Percentiles rank a stretch among this genome's conserved stretches.
phyloP scores from a whole-genome alignment of 2,329 filamentous ascomycete species.

The Graphiopsis chlorocephala region DNA sequence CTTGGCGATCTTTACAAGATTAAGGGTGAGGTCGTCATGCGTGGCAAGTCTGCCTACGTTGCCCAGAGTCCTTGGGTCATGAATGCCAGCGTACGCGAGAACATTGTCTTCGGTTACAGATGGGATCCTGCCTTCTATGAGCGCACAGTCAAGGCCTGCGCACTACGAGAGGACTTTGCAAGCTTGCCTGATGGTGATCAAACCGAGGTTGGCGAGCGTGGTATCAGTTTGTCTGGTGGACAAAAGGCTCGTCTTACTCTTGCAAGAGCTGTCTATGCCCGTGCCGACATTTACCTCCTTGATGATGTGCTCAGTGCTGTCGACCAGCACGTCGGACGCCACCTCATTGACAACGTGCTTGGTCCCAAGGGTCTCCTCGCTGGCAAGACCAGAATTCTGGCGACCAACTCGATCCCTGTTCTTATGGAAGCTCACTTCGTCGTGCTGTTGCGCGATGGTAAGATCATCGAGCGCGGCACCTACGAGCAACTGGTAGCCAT shows the following conservation, averaged over 20 bases:
- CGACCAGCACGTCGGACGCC: constrained; percentile 94
- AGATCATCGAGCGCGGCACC: constrained; percentile 81
- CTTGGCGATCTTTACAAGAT: constrained; percentile 91
- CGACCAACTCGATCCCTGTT: constrained; percentile 92
- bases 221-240: constrained; percentile 91
- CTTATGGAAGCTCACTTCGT: constrained; percentile 88
- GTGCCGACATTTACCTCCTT: constrained; percentile 92
- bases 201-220: constrained; percentile 93
- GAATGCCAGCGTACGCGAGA: constrained; percentile 96
- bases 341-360: constrained; percentile 91
- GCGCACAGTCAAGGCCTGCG: constrained; percentile 85
- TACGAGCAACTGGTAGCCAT: constrained; percentile 89
- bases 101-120: constrained; percentile 92
- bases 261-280: constrained; percentile 89
- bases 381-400: constrained; percentile 85
- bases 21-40: constrained; percentile 76
- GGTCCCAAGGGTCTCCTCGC: constrained; percentile 77
- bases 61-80: constrained; percentile 94
- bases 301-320: constrained; percentile 95
- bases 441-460: constrained; percentile 76
- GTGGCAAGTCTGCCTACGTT: constrained; percentile 84
- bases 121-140: constrained; percentile 95
- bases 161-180: constrained; percentile 83
- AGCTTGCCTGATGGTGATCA: constrained; percentile 93
- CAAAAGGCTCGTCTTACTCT: constrained; percentile 93